These are phyloP conservation scores for Phaffomyces thermotolerans DNA, from an alignment of 805 yeast genomes.

Conservation along the genomic window DNA sequence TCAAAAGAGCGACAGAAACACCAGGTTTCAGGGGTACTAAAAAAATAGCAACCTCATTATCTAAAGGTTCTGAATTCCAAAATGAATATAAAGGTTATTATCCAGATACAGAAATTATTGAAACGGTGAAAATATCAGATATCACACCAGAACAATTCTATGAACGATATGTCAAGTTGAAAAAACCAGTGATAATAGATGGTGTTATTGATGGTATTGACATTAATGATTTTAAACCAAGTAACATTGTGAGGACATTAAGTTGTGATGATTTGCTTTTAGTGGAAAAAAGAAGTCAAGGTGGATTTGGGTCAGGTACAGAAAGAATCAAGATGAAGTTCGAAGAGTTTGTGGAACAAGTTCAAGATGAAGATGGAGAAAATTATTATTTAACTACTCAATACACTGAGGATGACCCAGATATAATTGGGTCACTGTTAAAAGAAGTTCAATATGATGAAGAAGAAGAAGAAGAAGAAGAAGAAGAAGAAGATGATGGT, in stretches of 20 bases:
- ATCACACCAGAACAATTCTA: slow-evolving; percentile 8
- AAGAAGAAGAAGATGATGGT: slow-evolving; percentile 13
- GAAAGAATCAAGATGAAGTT: slow-evolving; percentile 45
- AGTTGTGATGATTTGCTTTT: slow-evolving; percentile 33
- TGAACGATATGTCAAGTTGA: slow-evolving; percentile 11
- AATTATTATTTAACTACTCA: slow-evolving; percentile 64
- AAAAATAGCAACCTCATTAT: background rate
- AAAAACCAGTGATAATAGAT: slow-evolving; percentile 41
- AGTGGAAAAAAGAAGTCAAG: slow-evolving; percentile 49
- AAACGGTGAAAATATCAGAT: slow-evolving; percentile 1
- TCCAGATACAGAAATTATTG: slow-evolving; percentile 3
- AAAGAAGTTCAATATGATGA: slow-evolving; percentile 7
- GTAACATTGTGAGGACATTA: slow-evolving; percentile 31
- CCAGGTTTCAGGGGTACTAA: background rate
- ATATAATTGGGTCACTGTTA: slow-evolving; percentile 6
- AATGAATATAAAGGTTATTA: slow-evolving; percentile 11
- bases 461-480: slow-evolving; percentile 14
- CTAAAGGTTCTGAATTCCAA: slow-evolving; percentile 1
- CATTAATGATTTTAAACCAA: slow-evolving; percentile 27
- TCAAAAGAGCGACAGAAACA: slow-evolving; percentile 1
- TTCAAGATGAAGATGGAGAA: slow-evolving; percentile 37
- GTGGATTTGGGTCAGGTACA: slow-evolving; percentile 66
- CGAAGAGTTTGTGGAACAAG: slow-evolving; percentile 36
- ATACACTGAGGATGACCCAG: slow-evolving; percentile 42
- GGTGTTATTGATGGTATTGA: slow-evolving; percentile 32